Conservation (phyloP, 768 basidiomycete genomes). For the Mycena polygramma region DNA sequence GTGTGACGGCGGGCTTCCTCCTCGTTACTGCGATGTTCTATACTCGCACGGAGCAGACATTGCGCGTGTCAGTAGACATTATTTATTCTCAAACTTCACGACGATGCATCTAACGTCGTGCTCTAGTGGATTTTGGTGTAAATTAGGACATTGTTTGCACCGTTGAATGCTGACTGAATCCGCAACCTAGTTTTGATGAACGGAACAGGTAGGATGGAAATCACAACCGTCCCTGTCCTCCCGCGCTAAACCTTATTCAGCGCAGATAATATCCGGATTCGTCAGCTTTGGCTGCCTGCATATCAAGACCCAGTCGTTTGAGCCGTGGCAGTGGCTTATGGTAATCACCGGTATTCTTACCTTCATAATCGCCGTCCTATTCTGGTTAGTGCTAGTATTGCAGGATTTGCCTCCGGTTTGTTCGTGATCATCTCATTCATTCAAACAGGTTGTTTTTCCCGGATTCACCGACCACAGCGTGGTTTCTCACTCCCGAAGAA, state of each 20-base stretch:
- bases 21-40: conserved; percentile 73
- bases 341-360: conserved; percentile 64
- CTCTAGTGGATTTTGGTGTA: no score
- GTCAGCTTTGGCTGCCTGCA: conserved; percentile 76
- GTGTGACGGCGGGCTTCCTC: conserved; percentile 50
- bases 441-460: conserved; percentile 54
- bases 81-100: neutral
- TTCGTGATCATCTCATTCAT: neutral
- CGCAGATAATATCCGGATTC: conserved; percentile 80
- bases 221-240: neutral
- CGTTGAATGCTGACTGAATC: no score
- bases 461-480: conserved; percentile 72
- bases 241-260: conserved; percentile 45
- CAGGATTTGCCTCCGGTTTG: neutral
- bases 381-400: conserved; percentile 57
- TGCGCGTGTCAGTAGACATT: conserved; percentile 67
- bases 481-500: conserved; percentile 51
- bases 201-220: conserved; percentile 66
- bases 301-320: conserved; percentile 66
- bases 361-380: conserved; percentile 52
- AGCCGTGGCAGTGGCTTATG: conserved; percentile 84
- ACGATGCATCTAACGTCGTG: no score
- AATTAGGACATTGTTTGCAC: no score
- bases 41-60: conserved; percentile 63
- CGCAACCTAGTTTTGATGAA: conserved; percentile 74